Conservation (phyloP, 2,329 filamentous ascomycete species). For the Paecilomyces niveus region DNA sequence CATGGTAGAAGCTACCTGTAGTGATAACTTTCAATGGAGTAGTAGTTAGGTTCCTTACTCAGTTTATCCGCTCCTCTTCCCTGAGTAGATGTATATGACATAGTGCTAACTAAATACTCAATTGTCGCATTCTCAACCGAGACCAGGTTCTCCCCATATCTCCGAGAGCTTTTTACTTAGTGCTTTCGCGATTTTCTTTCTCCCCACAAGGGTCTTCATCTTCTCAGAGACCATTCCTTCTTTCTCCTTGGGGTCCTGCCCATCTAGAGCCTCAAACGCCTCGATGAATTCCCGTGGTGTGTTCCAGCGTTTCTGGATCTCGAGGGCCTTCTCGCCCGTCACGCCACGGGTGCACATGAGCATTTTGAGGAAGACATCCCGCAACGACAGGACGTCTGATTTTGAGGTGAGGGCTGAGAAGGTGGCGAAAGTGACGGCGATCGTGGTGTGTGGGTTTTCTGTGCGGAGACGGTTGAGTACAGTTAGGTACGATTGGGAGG, state of each 20-base stretch:
- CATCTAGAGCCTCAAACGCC: conserved; percentile 53
- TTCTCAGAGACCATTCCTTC: conserved; percentile 53
- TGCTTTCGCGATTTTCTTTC: conserved; percentile 60
- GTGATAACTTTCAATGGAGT: no score
- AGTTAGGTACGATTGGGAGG: conserved; percentile 61
- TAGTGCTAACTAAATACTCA: no score
- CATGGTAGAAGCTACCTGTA: background rate
- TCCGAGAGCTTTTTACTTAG: conserved; percentile 65
- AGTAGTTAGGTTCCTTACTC: no score
- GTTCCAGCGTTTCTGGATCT: conserved; percentile 71
- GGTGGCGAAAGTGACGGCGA: conserved; percentile 62
- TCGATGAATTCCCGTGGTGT: conserved; percentile 66
- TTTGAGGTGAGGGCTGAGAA: conserved; percentile 70
- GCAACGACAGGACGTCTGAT: conserved; percentile 63
- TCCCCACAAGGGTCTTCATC: conserved; percentile 53
- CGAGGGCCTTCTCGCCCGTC: conserved; percentile 69
- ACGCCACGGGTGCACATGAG: conserved; percentile 72
- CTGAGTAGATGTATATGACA: no score
- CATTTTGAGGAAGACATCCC: conserved; percentile 77
- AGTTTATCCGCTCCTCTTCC: no score
- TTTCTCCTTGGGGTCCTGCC: conserved; percentile 47
- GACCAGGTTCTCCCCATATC: conserved; percentile 53
- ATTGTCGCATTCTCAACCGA: background rate
- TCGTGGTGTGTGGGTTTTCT: conserved; percentile 40
- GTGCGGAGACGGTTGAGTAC: conserved; percentile 54